Conservation (phyloP, 441 rosid genomes). For the Populus hybrid region DNA sequence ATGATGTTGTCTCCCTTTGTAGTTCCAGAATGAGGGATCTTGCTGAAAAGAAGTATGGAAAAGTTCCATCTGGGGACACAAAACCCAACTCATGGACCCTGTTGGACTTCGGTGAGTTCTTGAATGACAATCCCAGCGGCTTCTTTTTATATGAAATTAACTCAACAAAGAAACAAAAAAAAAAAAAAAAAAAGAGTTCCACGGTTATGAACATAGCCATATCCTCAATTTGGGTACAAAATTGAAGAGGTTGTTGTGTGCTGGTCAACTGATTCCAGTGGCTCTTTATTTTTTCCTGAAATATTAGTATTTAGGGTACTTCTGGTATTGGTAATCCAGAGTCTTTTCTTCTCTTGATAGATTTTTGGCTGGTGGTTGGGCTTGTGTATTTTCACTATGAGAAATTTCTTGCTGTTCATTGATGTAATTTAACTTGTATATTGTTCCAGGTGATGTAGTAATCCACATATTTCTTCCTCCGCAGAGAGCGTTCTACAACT, state of each 20-base stretch:
- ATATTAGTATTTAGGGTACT: not conserved
- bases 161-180: not conserved
- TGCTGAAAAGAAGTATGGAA: too few relatives aligned
- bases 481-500: constrained; percentile 75
- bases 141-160: constrained; percentile 2
- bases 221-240: not conserved
- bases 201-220: not conserved
- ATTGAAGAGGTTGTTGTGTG: not conserved
- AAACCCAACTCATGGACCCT: too few relatives aligned
- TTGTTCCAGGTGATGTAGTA: constrained; percentile 78
- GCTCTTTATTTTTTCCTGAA: not conserved
- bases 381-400: not conserved
- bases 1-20: too few relatives aligned
- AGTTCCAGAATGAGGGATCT: too few relatives aligned
- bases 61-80: too few relatives aligned
- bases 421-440: not conserved
- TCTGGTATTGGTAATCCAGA: not conserved
- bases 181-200: not conserved
- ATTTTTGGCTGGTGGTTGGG: not conserved
- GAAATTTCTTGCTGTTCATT: not conserved
- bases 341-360: not conserved
- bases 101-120: constrained; percentile 63
- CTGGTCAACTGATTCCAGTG: not conserved
- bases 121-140: constrained; percentile 2
- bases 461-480: constrained; percentile 86